Conservation (phyloP, 2,329 filamentous ascomycete species). For the Cyphellophora attinorum region DNA sequence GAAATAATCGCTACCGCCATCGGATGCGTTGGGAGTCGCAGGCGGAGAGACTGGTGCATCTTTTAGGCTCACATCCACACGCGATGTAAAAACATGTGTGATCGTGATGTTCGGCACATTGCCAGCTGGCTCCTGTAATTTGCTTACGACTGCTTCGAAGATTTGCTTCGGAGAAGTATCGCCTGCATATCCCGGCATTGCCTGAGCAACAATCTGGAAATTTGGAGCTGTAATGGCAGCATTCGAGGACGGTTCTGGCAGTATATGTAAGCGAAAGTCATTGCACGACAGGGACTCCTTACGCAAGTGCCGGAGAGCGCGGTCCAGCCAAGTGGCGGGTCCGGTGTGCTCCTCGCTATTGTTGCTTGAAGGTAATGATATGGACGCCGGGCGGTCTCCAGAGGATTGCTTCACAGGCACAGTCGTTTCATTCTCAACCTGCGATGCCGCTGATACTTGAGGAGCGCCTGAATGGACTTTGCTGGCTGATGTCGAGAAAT, state of each 20-base stretch:
- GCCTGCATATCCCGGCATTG: constrained; percentile 34
- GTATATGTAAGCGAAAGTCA: no score
- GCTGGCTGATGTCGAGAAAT: no score
- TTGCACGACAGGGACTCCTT: no score
- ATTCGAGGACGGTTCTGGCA: no score
- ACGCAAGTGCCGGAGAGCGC: neutral
- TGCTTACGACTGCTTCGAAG: constrained; percentile 45
- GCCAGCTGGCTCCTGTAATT: constrained; percentile 41
- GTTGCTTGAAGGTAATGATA: neutral
- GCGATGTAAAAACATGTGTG: constrained; percentile 51
- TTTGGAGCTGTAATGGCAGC: no score
- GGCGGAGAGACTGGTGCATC: constrained; percentile 56
- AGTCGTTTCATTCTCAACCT: no score
- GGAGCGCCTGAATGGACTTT: no score
- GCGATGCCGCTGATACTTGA: neutral
- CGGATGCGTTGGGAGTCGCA: constrained; percentile 41
- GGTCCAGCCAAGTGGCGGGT: neutral
- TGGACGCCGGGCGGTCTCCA: neutral
- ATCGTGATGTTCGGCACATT: constrained; percentile 52
- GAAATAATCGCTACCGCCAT: constrained; percentile 52
- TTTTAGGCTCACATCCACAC: constrained; percentile 43
- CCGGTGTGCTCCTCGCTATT: neutral
- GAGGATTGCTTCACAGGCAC: no score
- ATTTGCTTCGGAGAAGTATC: constrained; percentile 30
- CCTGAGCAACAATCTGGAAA: constrained; percentile 51